These are phyloP conservation scores for Lonicera japonica DNA, from an alignment of 129 eudicot species.

Conservation along the genomic window DNA sequence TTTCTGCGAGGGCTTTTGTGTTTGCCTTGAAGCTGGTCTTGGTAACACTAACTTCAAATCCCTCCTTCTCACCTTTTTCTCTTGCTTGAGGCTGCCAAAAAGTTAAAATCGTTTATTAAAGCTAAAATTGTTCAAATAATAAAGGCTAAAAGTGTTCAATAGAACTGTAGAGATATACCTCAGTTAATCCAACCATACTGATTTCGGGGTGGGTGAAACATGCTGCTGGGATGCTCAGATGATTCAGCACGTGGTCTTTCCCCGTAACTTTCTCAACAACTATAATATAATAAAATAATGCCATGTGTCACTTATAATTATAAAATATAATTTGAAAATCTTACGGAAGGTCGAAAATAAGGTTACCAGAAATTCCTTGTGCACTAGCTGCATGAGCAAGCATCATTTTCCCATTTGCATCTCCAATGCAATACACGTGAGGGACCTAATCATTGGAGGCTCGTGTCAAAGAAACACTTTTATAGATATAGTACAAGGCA, in stretches of 20 bases:
- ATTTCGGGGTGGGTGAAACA: constrained; percentile 99
- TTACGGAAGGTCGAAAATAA: not conserved
- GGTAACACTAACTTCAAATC: constrained; percentile 78
- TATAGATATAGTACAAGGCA: not conserved
- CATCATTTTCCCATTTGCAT: constrained; percentile 98
- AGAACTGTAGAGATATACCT: constrained; percentile 41
- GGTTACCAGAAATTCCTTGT: constrained; percentile 91
- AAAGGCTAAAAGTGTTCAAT: too few species aligned
- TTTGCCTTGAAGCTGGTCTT: constrained; percentile 99
- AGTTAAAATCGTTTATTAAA: not conserved
- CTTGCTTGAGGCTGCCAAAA: constrained; percentile 88
- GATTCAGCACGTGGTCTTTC: constrained; percentile 81
- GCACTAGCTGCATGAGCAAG: constrained; percentile 99
- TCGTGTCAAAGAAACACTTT: constrained; percentile 22
- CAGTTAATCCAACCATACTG: constrained; percentile 97
- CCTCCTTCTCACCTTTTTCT: constrained; percentile 95
- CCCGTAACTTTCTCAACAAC: constrained; percentile 96
- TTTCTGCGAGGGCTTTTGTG: constrained; percentile 99
- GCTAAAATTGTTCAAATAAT: too few species aligned
- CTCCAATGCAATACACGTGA: constrained; percentile 96
- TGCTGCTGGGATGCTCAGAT: constrained; percentile 95
- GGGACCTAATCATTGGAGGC: constrained; percentile 55
- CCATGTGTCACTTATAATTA: constrained; percentile 21
- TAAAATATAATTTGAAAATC: not conserved
- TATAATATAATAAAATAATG: constrained; percentile 19